Evolutionary conservation across 805 yeast genomes (phyloP).

Genomic region (Kodamaea kaohsiungensis): DNA sequence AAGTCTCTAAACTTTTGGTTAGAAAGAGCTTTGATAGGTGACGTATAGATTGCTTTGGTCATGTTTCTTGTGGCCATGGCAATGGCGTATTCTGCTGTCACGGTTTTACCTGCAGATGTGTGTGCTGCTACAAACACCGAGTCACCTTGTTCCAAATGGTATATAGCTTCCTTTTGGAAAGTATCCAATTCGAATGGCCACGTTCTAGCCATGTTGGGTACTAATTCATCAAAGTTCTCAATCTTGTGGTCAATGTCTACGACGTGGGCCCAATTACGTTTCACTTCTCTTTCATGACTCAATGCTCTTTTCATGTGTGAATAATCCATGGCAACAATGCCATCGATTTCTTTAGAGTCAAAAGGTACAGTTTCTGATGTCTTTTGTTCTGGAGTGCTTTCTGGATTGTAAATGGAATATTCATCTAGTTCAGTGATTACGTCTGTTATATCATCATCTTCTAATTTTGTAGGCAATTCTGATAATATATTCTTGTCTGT

Average conservation of each 20-base stretch:
- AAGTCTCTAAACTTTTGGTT: conserved; percentile 91
- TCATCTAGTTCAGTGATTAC: conserved; percentile 7
- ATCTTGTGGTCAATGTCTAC: conserved; percentile 84
- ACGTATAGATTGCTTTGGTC: conserved; percentile 96
- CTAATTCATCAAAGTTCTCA: conserved; percentile 81
- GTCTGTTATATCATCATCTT: conserved; percentile 9
- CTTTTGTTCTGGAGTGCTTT: neutral
- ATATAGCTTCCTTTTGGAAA: conserved; percentile 96
- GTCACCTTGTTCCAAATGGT: conserved; percentile 95
- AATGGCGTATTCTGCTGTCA: conserved; percentile 96
- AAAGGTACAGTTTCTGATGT: conserved; percentile 17
- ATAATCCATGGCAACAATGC: conserved; percentile 39
- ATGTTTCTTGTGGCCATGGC: conserved; percentile 94
- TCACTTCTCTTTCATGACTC: conserved; percentile 28
- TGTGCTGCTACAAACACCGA: conserved; percentile 99
- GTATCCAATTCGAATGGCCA: conserved; percentile 96
- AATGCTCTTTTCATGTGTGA: conserved; percentile 22
- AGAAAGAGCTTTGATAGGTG: conserved; percentile 90
- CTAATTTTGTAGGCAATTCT: conserved; percentile 14
- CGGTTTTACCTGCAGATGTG: conserved; percentile 98
- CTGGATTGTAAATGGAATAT: neutral
- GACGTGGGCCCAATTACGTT: conserved; percentile 90
- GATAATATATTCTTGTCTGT: conserved; percentile 3
- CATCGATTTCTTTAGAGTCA: conserved; percentile 50
- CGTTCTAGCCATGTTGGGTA: conserved; percentile 88